Base-by-base conservation (phyloP, 1,284 basidiomycete species). In the Sanghuangporus sanghuang region DNA sequence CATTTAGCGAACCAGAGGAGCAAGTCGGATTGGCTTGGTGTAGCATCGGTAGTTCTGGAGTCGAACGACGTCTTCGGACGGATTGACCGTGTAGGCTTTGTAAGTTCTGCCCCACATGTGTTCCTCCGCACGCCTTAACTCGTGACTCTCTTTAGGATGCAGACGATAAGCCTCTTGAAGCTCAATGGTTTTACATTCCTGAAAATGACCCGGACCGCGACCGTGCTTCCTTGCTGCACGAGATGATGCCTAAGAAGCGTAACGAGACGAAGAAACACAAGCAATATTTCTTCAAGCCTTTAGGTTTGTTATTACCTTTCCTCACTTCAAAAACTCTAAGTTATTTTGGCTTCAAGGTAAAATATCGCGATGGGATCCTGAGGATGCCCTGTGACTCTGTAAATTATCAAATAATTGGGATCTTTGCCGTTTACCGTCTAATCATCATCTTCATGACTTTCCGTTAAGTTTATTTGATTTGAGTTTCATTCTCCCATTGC, bases 261-360 rank as follows among this genome's bases (percentile, higher is more conserved):
- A 85, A 74, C 57, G 87, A 84, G 74, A 90, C 89, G 72, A 90
- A 85, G 79, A 87, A 88, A 75, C 87, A 86, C 66, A 92, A 92
- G 73, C 87, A 90, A 72, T 92, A 92, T 75, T 92, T 91, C 74
- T 92, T 85, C 77, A 80, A 79, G 46, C 89, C 89, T 12, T 70
- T 87, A 65, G 62, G 58, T 60, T 32, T 53, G 49, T 52, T 52
- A 18, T 7, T 42, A 21, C 21, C 6, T 21, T 52, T 60, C 14
- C 12, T 6, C 12, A 11, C 9, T 38, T 57, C 55, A 52, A 38
- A 12, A 3, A 23, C 9, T 23, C 36, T 60, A 21, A 21, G 11
- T 38, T 18, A 9, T 44, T 12, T 49, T n/a, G 9, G 27, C 23
- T 35, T 48, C 11, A 18, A 60, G 83, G 74, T 38, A 87, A 84